Evolutionary conservation across 2,329 filamentous ascomycete species (phyloP).

Genomic region (Blumeria hordei): DNA sequence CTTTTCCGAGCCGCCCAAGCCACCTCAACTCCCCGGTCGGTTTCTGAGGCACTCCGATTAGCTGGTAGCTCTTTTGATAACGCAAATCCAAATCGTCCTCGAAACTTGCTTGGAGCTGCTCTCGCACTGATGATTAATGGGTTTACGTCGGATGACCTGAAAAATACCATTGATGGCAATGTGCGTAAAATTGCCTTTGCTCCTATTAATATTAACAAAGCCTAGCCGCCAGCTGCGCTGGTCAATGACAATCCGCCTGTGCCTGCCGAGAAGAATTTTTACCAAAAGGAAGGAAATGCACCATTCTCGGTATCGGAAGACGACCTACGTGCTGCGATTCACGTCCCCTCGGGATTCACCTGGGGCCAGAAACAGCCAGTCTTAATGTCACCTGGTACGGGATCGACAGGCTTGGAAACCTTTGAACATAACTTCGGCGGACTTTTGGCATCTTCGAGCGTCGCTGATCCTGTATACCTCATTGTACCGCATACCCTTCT

Average conservation of each 20-base stretch:
- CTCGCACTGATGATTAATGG: conserved; percentile 5
- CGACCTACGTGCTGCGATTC: conserved; percentile 24
- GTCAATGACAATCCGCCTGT: conserved; percentile 4
- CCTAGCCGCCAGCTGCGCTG: neutral
- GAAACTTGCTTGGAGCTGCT: conserved; percentile 3
- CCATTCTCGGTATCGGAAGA: conserved; percentile 23
- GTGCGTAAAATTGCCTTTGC: neutral
- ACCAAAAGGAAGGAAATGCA: conserved; percentile 17
- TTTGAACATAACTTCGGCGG: conserved; percentile 21
- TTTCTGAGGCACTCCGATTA: conserved; percentile 6
- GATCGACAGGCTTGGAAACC: conserved; percentile 20
- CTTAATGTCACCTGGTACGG: conserved; percentile 29
- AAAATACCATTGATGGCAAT: conserved; percentile 2
- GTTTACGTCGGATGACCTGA: conserved; percentile 5
- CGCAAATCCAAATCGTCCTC: conserved; percentile 4
- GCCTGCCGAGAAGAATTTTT: conserved; percentile 18
- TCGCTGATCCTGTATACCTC: conserved; percentile 28
- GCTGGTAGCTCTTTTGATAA: conserved; percentile 2
- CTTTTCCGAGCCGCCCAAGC: conserved; percentile 9
- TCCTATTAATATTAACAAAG: neutral
- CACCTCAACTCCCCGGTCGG: conserved; percentile 10
- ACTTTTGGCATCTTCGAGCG: conserved; percentile 19
- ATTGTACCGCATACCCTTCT: conserved; percentile 26
- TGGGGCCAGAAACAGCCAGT: conserved; percentile 22
- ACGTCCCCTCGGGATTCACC: conserved; percentile 24